Evolutionary conservation across 306 rosid species (phyloP), one percentile per base, ranked within the genome.

Genomic region (Cucumis melo): DNA sequence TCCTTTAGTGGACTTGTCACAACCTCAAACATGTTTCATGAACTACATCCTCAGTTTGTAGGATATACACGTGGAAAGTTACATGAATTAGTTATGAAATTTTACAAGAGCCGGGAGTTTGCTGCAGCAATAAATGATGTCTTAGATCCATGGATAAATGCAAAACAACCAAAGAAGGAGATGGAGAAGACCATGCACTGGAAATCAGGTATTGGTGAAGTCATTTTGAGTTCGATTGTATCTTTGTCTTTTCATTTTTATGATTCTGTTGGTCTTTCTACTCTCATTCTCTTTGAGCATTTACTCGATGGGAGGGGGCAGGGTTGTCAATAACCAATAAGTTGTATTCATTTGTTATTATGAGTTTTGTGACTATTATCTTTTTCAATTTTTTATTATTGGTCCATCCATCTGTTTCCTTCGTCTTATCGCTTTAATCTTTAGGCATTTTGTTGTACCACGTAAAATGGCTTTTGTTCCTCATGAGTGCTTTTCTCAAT

Each of bases 91-190:
- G 93, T 95, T 75, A 92, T 95, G 98, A 95, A 85, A 80, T 92
- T 96, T 65, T 92, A 88, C 76, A 92, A 90, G 87, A 92, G 93
- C 84, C 90, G 99, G 79, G 99, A 95, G 87, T 92, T 95, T 67
- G 93, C 97, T 53, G 96, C 97, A 2, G 99, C 90, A 61, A 89
- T 95, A 84, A 92, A 95, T 86, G 97, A 90, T 83, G 99, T 88
- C 79, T 88, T 95, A 79, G 98, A 95, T 83, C 97, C 99, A 42
- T 95, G 99, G 99, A 90, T 95, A 81, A 95, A 87, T 83, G 92
- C 92, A 72, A 90, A 87, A 80, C 99, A 95, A 79, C 93, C 99
- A 48, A 95, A 92, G 88, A 92, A 92, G 85, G 99, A 95, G 83
- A 75, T 79, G 15, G 99, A 94, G 83, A 92, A 90, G 84, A 91